These are phyloP conservation scores for Acer negundo DNA, from an alignment of 345 rosid genomes.

Conservation along the genomic window DNA sequence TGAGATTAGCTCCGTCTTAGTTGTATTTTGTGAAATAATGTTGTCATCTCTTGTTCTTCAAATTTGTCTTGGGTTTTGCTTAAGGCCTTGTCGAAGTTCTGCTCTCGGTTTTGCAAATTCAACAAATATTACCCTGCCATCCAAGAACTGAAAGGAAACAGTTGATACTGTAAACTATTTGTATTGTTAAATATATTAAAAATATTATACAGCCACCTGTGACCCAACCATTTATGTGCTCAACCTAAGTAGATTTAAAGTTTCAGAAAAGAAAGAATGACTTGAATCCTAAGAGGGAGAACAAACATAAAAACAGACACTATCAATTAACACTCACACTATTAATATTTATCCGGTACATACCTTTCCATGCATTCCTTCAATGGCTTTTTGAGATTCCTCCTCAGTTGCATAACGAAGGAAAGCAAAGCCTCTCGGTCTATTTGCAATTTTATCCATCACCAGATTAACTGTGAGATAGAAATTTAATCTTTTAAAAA, in stretches of 20 bases:
- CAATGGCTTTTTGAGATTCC: slow-evolving; percentile 65
- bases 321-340: background rate
- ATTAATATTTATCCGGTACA: background rate
- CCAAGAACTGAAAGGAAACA: slow-evolving; percentile 50
- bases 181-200: background rate
- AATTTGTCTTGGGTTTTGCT: slow-evolving; percentile 29
- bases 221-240: background rate
- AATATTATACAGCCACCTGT: background rate
- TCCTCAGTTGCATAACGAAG: slow-evolving; percentile 69
- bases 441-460: slow-evolving; percentile 78
- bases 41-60: slow-evolving; percentile 4
- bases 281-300: background rate
- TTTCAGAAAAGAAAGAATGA: background rate
- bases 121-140: slow-evolving; percentile 86
- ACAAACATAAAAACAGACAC: background rate
- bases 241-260: background rate
- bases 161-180: background rate
- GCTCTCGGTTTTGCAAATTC: slow-evolving; percentile 68
- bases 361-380: slow-evolving; percentile 95
- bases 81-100: slow-evolving; percentile 45
- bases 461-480: slow-evolving; percentile 59
- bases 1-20: background rate
- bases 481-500: background rate
- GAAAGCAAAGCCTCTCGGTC: slow-evolving; percentile 85
- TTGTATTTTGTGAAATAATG: background rate